Percentiles rank a stretch among this genome's conserved stretches.
Conservation (phyloP, 2,329 filamentous ascomycete species). For the Microcyclosporella mali region DNA sequence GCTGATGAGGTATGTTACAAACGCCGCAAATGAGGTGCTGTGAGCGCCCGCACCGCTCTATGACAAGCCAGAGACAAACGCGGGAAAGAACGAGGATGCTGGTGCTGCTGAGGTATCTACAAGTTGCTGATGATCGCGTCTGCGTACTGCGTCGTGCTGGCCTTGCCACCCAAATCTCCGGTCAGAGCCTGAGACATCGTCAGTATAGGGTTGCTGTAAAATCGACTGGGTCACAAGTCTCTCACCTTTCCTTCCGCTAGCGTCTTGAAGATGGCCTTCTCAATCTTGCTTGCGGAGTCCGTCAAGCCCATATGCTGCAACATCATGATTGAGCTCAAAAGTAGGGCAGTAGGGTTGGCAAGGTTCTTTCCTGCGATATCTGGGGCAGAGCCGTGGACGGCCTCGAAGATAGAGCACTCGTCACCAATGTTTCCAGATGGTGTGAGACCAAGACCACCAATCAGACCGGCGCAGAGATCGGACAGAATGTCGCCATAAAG, state of each 20-base stretch:
- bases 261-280: conserved; percentile 91
- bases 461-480: conserved; percentile 98
- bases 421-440: conserved; percentile 98
- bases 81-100: neutral
- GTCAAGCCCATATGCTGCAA: conserved; percentile 93
- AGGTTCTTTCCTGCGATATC: conserved; percentile 95
- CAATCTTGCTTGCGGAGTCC: conserved; percentile 78
- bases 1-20: no score
- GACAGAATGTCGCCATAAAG: conserved; percentile 99
- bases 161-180: conserved; percentile 90
- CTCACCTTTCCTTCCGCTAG: conserved; percentile 86
- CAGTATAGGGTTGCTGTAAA: conserved; percentile 1
- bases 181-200: conserved; percentile 59
- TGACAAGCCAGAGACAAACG: neutral
- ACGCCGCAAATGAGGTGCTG: no score
- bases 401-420: conserved; percentile 99
- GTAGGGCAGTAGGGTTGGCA: conserved; percentile 93
- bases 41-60: no score
- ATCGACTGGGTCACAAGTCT: conserved; percentile 2
- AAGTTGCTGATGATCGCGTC: conserved; percentile 72
- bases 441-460: conserved; percentile 93
- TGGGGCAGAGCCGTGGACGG: conserved; percentile 93
- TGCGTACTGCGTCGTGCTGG: conserved; percentile 93
- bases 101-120: conserved; percentile 9
- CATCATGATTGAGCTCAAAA: conserved; percentile 99